A percentile compares a stretch with the other conserved stretches of the same genome.
phyloP scores from a whole-genome alignment of 805 yeast genomes.

The Wickerhamiella slavikovae region DNA sequence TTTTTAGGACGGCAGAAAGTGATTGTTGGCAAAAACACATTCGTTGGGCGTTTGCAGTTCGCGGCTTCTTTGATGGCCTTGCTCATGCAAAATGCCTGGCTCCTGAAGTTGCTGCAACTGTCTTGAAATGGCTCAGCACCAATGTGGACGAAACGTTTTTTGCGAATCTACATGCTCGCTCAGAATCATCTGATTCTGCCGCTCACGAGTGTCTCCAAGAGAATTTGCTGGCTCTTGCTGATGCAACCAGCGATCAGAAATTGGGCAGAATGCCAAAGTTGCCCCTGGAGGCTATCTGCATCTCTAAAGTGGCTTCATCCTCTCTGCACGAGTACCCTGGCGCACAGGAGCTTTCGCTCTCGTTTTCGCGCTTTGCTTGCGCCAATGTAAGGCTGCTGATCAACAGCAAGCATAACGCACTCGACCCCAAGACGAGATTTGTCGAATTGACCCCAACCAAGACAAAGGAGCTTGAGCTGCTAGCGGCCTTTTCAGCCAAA shows the following conservation, averaged over 20 bases:
- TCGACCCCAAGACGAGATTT: no score
- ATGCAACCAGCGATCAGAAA: no score
- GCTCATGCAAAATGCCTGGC: slow-evolving; percentile 5
- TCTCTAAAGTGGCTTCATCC: slow-evolving; percentile 1
- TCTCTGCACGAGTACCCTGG: slow-evolving; percentile 8
- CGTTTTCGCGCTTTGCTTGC: slow-evolving; percentile 1
- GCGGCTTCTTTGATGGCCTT: slow-evolving; percentile 19
- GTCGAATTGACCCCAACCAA: no score
- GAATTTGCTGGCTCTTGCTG: no score
- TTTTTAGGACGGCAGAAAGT: slow-evolving; percentile 5
- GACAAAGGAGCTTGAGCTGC: no score
- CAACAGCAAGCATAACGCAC: no score
- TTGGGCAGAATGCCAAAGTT: no score
- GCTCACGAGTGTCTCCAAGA: no score
- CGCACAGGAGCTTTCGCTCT: slow-evolving; percentile 4
- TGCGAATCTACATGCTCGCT: slow-evolving; percentile 4
- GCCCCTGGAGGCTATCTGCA: slow-evolving; percentile 4
- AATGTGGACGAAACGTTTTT: slow-evolving; percentile 5
- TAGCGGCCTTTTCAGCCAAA: no score
- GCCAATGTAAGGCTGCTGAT: no score
- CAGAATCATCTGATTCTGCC: no score
- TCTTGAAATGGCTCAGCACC: slow-evolving; percentile 4
- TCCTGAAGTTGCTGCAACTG: slow-evolving; percentile 7
- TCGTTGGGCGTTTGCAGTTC: slow-evolving; percentile 12
- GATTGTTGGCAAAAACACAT: slow-evolving; percentile 7